Evolutionary conservation across 140 eudicot genomes (phyloP), one percentile per base, ranked within the genome.

Genomic region (Erigeron philadelphicus): DNA sequence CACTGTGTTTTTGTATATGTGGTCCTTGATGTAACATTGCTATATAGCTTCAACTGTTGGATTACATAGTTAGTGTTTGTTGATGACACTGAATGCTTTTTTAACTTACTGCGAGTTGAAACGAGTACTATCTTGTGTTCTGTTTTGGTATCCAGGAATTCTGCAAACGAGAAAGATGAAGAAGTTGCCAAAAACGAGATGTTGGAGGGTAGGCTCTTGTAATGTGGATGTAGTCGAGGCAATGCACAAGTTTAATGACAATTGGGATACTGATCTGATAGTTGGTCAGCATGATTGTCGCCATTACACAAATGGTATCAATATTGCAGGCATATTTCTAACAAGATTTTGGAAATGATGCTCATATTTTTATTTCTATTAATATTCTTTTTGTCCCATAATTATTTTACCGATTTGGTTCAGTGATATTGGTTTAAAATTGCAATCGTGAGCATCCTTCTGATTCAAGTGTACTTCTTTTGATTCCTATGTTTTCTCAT

Each of bases 271-370:
- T 17, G 83, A 83, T 72, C 66, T 93, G 61, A 73, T 76, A n/a
- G 76, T 89, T 49, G 90, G 93, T 13, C 81, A 76, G n/a, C 90
- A 89, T 17, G 96, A 92, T 40, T 92, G 96, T 75, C 92, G 96
- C 58, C 77, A 89, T 84, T 93, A 93, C 66, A 68, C 84, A 45
- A 81, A 88, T 60, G 98, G 96, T 87, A 83, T 23, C 45, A 50
- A 77, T 8, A 61, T 42, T 70, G 38, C 52, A 4, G 35, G 54
- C 48, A n/a, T 59, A 52, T 68, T 61, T 63, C 46, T 58, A 44
- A 53, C 17, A 38, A 48, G 31, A 16, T 17, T 0, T 13, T 8
- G 9, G 41, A n/a, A 31, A 5, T 76, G 61, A 38, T 16, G 18
- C 0, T 63, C 41, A 2, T 47, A 40, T 46, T 61, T 78, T 72